Conservation (phyloP, 495 filamentous ascomycete genomes). For the Penicillium nucicola region DNA sequence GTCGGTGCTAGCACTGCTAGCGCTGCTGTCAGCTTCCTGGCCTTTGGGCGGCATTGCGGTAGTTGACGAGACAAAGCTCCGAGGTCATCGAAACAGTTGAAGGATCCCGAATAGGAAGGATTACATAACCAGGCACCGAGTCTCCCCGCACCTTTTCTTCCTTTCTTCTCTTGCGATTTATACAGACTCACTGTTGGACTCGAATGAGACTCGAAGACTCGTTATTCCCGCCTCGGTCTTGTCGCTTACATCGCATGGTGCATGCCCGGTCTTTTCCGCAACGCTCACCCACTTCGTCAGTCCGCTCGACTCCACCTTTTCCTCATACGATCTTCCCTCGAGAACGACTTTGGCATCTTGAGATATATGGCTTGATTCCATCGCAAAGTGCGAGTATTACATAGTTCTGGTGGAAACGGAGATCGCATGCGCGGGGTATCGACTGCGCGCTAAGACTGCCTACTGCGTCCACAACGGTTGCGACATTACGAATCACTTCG, state of each 20-base stretch:
- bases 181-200: neutral
- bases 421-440: constrained; percentile 7
- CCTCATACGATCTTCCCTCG: neutral
- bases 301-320: constrained; percentile 7
- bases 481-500: neutral
- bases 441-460: neutral
- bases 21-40: constrained; percentile 8
- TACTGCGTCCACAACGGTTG: neutral
- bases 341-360: neutral
- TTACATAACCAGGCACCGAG: constrained; percentile 9
- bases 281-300: neutral
- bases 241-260: neutral
- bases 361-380: constrained; percentile 1
- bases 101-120: constrained; percentile 3
- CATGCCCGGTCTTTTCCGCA: constrained; percentile 8
- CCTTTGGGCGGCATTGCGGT: constrained; percentile 33
- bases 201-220: neutral
- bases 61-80: neutral
- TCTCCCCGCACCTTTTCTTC: constrained; percentile 3
- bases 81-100: constrained; percentile 6
- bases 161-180: neutral
- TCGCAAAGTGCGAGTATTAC: neutral
- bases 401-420: neutral
- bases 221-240: neutral
- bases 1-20: constrained; percentile 12